phyloP scores from a whole-genome alignment of 1,139 yeast genomes.

The Zygosaccharomyces sapae region DNA sequence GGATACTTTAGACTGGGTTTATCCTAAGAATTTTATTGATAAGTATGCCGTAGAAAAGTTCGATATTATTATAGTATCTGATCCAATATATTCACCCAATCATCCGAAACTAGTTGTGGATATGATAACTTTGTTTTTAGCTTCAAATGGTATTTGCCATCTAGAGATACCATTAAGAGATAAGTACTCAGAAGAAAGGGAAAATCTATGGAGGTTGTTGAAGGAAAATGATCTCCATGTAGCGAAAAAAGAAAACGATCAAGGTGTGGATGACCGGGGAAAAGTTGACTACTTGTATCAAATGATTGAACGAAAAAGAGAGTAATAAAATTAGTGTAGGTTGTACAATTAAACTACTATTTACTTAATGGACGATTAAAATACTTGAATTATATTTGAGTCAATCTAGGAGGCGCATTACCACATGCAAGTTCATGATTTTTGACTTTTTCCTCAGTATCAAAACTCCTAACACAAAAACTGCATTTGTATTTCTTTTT shows the following conservation, averaged over 20 bases:
- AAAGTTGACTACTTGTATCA: slow-evolving; percentile 58
- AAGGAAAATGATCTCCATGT: slow-evolving; percentile 35
- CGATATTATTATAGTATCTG: slow-evolving; percentile 67
- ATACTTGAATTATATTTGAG: background rate
- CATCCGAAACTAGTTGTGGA: slow-evolving; percentile 73
- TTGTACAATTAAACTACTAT: background rate
- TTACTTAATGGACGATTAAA: background rate
- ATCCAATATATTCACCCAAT: slow-evolving; percentile 77
- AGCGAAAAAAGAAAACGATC: slow-evolving; percentile 41
- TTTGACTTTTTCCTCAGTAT: slow-evolving; percentile 22
- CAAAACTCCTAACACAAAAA: slow-evolving; percentile 51
- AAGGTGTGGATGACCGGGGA: slow-evolving; percentile 87
- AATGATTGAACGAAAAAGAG: too few species aligned
- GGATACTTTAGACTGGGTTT: slow-evolving; percentile 71
- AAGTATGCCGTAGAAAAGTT: slow-evolving; percentile 38
- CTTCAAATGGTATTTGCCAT: slow-evolving; percentile 45
- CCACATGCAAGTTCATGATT: slow-evolving; percentile 17
- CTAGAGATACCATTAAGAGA: slow-evolving; percentile 74
- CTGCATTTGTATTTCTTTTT: slow-evolving; percentile 48
- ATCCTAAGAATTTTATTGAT: slow-evolving; percentile 44
- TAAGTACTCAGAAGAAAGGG: slow-evolving; percentile 63
- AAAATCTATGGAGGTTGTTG: slow-evolving; percentile 53
- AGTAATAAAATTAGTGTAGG: too few species aligned
- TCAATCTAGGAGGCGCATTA: background rate
- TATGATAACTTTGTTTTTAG: slow-evolving; percentile 47